Percentiles rank a stretch among this genome's conserved stretches.
These are phyloP conservation scores for Pythium biforme DNA, from an alignment of 352 stramenopile species.

Conservation along the genomic window DNA sequence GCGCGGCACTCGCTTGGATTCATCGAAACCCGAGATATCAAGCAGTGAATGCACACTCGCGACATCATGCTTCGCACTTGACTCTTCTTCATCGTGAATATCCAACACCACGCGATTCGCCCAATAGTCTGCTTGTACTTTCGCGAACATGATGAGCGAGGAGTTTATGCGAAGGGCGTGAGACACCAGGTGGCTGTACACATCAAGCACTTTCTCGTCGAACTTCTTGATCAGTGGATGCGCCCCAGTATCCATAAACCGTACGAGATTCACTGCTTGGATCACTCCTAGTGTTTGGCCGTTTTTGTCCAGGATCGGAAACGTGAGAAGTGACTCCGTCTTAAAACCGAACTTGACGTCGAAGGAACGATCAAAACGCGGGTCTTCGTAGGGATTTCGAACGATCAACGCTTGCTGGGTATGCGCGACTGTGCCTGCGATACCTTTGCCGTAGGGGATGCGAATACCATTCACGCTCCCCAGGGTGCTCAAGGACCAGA, in stretches of 20 bases:
- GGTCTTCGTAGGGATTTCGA: constrained; percentile 70
- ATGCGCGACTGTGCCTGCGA: constrained; percentile 63
- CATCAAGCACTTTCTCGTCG: constrained; percentile 57
- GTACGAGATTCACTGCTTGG: constrained; percentile 56
- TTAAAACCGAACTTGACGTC: constrained; percentile 84
- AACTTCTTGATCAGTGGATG: constrained; percentile 55
- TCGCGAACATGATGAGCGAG: constrained; percentile 79
- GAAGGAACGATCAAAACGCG: constrained; percentile 77
- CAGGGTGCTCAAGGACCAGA: constrained; percentile 70
- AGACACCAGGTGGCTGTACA: constrained; percentile 62
- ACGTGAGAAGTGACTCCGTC: constrained; percentile 71
- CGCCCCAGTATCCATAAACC: constrained; percentile 41
- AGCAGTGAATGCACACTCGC: constrained; percentile 68
- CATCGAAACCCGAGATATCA: constrained; percentile 63
- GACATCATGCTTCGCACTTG: constrained; percentile 51
- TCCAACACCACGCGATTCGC: constrained; percentile 50
- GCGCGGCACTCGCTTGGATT: constrained; percentile 53
- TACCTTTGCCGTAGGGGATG: constrained; percentile 74
- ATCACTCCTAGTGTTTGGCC: constrained; percentile 68
- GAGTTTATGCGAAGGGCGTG: constrained; percentile 68
- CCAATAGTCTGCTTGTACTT: constrained; percentile 79
- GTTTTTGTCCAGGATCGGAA: constrained; percentile 67
- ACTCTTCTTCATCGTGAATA: constrained; percentile 30
- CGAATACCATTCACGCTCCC: constrained; percentile 71
- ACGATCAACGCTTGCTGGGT: constrained; percentile 63